phyloP scores from a whole-genome alignment of 176 grass and related monocot genomes.

The Oryza officinalis region DNA sequence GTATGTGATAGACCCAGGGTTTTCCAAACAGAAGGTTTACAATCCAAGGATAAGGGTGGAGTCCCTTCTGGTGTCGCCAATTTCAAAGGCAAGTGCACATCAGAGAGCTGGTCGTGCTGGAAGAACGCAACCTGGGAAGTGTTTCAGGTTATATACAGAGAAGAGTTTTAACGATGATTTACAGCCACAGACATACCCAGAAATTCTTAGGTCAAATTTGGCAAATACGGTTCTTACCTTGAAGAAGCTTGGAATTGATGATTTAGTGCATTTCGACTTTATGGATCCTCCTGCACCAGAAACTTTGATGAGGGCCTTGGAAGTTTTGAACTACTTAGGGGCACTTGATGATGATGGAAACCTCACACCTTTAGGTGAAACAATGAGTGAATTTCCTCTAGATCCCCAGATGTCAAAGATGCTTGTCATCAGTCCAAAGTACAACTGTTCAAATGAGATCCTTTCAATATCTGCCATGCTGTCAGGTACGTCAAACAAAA shows the following conservation, averaged over 20 bases:
- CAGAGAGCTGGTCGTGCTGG: slow-evolving; percentile 95
- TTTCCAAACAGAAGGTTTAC: slow-evolving; percentile 97
- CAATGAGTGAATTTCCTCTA: slow-evolving; percentile 94
- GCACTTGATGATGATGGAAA: slow-evolving; percentile 94
- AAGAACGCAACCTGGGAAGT: slow-evolving; percentile 95
- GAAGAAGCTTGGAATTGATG: slow-evolving; percentile 99
- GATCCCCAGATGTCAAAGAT: slow-evolving; percentile 99
- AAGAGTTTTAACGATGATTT: slow-evolving; percentile 96
- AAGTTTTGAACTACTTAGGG: slow-evolving; percentile 91
- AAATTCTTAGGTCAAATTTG: slow-evolving; percentile 92
- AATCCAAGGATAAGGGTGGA: slow-evolving; percentile 89
- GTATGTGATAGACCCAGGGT: slow-evolving; percentile 97
- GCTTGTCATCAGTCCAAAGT: slow-evolving; percentile 89
- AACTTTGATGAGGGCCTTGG: slow-evolving; percentile 89
- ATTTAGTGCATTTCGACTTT: slow-evolving; percentile 98
- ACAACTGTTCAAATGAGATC: slow-evolving; percentile 99
- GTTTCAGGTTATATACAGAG: slow-evolving; percentile 92
- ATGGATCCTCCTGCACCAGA: slow-evolving; percentile 99
- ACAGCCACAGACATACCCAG: slow-evolving; percentile 93
- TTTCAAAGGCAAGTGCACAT: slow-evolving; percentile 97
- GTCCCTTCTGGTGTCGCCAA: slow-evolving; percentile 90
- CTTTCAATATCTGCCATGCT: slow-evolving; percentile 95
- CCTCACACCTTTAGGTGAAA: slow-evolving; percentile 76
- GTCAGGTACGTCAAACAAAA: slow-evolving; percentile 60
- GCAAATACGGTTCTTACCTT: slow-evolving; percentile 92